Conservation (phyloP, 495 filamentous ascomycete genomes). For the Talaromyces borbonicus region DNA sequence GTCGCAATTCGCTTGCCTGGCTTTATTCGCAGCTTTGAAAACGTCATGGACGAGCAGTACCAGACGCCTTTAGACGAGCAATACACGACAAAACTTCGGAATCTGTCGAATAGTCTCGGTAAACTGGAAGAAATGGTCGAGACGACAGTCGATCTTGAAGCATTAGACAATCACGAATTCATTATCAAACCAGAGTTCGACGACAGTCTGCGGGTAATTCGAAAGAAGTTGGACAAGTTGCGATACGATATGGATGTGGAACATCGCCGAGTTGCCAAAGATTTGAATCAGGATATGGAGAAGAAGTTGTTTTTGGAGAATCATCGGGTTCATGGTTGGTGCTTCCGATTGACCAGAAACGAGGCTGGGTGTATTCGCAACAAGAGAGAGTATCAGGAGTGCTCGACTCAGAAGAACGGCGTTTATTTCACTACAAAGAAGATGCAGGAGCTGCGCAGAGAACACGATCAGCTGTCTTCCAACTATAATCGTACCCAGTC, state of each 20-base stretch:
- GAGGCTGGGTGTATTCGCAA: slow-evolving; percentile 91
- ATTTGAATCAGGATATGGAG: slow-evolving; percentile 86
- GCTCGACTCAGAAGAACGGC: slow-evolving; percentile 97
- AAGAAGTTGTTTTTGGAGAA: slow-evolving; percentile 99
- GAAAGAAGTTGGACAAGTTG: slow-evolving; percentile 81
- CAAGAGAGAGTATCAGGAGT: slow-evolving; percentile 83
- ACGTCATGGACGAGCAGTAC: slow-evolving; percentile 92
- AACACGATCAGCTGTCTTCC: slow-evolving; percentile 88
- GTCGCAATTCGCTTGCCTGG: slow-evolving; percentile 85
- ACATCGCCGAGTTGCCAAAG: slow-evolving; percentile 62
- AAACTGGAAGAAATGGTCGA: slow-evolving; percentile 98
- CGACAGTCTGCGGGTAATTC: slow-evolving; percentile 75
- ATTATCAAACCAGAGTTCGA: slow-evolving; percentile 99
- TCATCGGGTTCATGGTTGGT: slow-evolving; percentile 92
- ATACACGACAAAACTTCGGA: slow-evolving; percentile 74
- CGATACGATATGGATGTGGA: slow-evolving; percentile 76
- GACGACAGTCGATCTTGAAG: slow-evolving; percentile 92
- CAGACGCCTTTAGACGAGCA: slow-evolving; percentile 76
- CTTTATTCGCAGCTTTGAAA: slow-evolving; percentile 80
- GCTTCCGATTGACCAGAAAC: slow-evolving; percentile 84
- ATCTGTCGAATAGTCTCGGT: slow-evolving; percentile 66
- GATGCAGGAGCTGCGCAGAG: slow-evolving; percentile 75
- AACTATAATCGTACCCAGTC: slow-evolving; percentile 95
- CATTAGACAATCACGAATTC: slow-evolving; percentile 94
- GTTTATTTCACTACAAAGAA: slow-evolving; percentile 91